phyloP scores from a whole-genome alignment of 441 rosid species.

The Dalechampia spathulata region DNA sequence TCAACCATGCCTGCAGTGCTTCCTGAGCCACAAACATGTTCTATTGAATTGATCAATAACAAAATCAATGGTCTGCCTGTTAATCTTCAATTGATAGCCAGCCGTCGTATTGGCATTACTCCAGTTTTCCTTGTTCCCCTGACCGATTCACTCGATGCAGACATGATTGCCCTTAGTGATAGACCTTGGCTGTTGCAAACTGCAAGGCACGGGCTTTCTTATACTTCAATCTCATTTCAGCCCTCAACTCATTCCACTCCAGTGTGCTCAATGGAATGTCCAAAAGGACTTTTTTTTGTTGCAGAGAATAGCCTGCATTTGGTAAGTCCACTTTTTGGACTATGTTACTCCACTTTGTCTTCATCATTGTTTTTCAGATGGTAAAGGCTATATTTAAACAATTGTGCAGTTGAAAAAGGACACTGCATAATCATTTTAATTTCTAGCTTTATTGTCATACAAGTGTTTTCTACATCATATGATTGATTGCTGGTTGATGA shows the following conservation, averaged over 20 bases:
- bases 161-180: slow-evolving; percentile 90
- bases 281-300: slow-evolving; percentile 89
- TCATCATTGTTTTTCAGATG: background rate
- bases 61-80: slow-evolving; percentile 34
- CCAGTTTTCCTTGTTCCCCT: slow-evolving; percentile 96
- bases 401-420: background rate
- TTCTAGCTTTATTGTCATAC: background rate
- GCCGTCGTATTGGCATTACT: slow-evolving; percentile 90
- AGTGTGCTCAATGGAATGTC: slow-evolving; percentile 86
- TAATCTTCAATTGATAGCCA: slow-evolving; percentile 76
- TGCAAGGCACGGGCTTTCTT: slow-evolving; percentile 89
- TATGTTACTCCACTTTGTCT: slow-evolving; percentile 12
- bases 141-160: slow-evolving; percentile 68
- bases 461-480: background rate
- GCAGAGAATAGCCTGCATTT: slow-evolving; percentile 90
- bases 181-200: slow-evolving; percentile 96
- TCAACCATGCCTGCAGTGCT: slow-evolving; percentile 21
- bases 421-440: no score
- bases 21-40: slow-evolving; percentile 24
- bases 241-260: slow-evolving; percentile 97
- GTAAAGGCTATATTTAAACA: background rate
- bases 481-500: background rate
- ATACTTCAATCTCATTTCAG: slow-evolving; percentile 89
- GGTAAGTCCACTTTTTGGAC: slow-evolving; percentile 41
- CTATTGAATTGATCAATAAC: slow-evolving; percentile 25